These are phyloP conservation scores for Globisporangium paddicum DNA, from an alignment of 352 stramenopile species.

Conservation along the genomic window DNA sequence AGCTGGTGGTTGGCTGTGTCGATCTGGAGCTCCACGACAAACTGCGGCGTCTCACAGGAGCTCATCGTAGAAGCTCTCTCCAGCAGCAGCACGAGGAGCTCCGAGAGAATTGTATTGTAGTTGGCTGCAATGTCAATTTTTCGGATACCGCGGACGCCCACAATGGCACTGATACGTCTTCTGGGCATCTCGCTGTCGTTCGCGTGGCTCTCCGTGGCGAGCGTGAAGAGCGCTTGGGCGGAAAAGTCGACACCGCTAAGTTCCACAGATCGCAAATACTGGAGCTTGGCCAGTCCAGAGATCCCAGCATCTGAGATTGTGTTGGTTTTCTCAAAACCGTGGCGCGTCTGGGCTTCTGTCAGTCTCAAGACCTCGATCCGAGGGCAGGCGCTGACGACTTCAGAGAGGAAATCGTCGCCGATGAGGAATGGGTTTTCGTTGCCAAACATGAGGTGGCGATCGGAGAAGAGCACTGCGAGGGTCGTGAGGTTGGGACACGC, in stretches of 20 bases:
- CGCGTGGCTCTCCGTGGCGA: slow-evolving; percentile 2
- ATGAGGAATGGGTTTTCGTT: slow-evolving; percentile 13
- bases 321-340: slow-evolving; percentile 28
- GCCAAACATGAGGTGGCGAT: slow-evolving; percentile 23
- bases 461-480: slow-evolving; percentile 22
- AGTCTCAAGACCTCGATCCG: slow-evolving; percentile 16
- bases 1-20: slow-evolving; percentile 21
- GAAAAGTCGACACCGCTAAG: slow-evolving; percentile 18
- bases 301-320: slow-evolving; percentile 17
- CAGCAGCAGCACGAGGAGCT: slow-evolving; percentile 4
- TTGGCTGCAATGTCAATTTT: slow-evolving; percentile 14
- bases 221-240: slow-evolving; percentile 12
- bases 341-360: slow-evolving; percentile 15
- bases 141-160: slow-evolving; percentile 15
- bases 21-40: slow-evolving; percentile 17
- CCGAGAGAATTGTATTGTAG: slow-evolving; percentile 19
- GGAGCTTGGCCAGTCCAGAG: slow-evolving; percentile 7
- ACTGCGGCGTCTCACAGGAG: slow-evolving; percentile 5
- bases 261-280: slow-evolving; percentile 14
- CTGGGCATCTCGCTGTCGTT: slow-evolving; percentile 1
- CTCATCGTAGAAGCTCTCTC: not conserved
- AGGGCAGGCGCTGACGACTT: slow-evolving; percentile 13
- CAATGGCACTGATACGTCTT: slow-evolving; percentile 15
- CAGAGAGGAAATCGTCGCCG: slow-evolving; percentile 21
- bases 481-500: slow-evolving; percentile 20